Percentiles rank a stretch among this genome's conserved stretches.
Conservation (phyloP, 345 rosid species). For the Lepidium aucheri region DNA sequence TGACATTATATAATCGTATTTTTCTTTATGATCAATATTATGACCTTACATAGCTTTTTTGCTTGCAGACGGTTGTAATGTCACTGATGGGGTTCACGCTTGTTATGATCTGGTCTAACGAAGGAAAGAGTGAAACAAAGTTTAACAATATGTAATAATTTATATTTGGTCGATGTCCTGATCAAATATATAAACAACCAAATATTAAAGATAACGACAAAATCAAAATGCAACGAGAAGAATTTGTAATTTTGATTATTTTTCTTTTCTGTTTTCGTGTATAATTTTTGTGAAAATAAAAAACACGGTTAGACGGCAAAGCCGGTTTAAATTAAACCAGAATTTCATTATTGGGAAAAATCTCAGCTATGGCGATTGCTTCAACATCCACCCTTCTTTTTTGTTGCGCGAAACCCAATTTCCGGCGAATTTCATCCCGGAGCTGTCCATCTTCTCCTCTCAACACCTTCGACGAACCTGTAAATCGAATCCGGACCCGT, state of each 20-base stretch:
- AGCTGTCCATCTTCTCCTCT: background rate
- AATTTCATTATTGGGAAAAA: background rate
- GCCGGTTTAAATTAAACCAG: constrained; percentile 20
- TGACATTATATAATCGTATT: background rate
- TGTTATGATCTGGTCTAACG: constrained; percentile 75
- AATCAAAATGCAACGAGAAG: too few species aligned
- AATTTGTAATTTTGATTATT: background rate
- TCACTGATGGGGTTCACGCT: constrained; percentile 90
- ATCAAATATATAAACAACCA: too few species aligned
- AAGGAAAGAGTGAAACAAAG: constrained; percentile 12
- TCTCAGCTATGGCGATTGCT: constrained; percentile 37
- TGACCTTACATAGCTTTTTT: background rate
- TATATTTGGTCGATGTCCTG: too few species aligned
- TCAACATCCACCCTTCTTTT: constrained; percentile 29
- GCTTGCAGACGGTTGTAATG: constrained; percentile 89
- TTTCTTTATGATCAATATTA: background rate
- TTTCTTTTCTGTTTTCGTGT: background rate
- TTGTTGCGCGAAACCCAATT: constrained; percentile 18
- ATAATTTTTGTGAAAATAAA: background rate
- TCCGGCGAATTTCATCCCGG: constrained; percentile 9
- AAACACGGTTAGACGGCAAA: background rate
- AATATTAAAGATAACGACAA: too few species aligned
- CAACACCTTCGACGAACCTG: background rate
- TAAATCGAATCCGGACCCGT: background rate
- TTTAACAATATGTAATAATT: background rate